Evolutionary conservation across 2,329 filamentous ascomycete genomes (phyloP).

Genomic region (Daldinia sp.): DNA sequence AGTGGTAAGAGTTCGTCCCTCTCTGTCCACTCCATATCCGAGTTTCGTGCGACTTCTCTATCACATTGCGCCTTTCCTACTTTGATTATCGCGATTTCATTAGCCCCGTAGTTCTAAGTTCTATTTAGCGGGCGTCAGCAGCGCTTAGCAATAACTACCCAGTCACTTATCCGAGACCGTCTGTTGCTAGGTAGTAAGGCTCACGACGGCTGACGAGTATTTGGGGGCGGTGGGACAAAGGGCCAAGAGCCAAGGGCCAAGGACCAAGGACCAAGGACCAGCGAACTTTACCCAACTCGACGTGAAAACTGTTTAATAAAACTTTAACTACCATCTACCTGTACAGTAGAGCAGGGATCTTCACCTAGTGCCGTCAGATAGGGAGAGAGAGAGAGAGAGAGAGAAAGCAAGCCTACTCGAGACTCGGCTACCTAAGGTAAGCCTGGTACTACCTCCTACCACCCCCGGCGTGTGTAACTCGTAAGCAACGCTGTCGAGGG

Average conservation of each 20-base stretch:
- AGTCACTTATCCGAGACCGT: not conserved
- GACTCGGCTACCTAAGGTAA: not conserved
- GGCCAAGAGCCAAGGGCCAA: not conserved
- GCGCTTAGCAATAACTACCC: not conserved
- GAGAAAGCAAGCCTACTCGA: not conserved
- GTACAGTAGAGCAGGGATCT: not conserved
- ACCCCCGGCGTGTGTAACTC: constrained; percentile 1
- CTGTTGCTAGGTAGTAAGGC: constrained; percentile 1
- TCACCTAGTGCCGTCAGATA: too few relatives aligned
- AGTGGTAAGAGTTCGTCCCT: constrained; percentile 1
- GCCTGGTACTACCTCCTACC: too few relatives aligned
- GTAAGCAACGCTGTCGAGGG: not conserved
- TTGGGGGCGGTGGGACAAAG: not conserved
- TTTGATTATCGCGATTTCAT: not conserved
- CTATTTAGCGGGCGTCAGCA: not conserved
- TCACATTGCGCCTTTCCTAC: not conserved
- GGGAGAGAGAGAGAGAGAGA: too few relatives aligned
- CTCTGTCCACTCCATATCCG: not conserved
- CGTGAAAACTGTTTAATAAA: too few relatives aligned
- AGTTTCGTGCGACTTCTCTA: not conserved
- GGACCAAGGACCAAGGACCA: too few relatives aligned
- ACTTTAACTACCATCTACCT: too few relatives aligned
- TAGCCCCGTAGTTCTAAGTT: not conserved
- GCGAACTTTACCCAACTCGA: too few relatives aligned
- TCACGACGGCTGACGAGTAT: not conserved